Conservation (phyloP, 257 asterid species). For the Voacanga thouarsii region DNA sequence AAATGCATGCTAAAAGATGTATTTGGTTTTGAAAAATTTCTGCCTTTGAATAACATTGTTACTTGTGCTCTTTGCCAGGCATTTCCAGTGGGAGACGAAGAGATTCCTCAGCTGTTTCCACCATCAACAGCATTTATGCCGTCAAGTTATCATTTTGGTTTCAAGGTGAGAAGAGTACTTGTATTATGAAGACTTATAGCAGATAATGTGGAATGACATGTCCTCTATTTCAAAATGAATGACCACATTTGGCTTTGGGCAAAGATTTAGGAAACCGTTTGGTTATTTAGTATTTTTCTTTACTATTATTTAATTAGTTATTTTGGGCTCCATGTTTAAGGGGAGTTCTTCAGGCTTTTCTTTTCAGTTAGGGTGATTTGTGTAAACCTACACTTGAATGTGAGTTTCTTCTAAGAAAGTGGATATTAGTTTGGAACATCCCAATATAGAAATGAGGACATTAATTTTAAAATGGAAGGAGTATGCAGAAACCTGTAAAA, state of each 20-base stretch:
- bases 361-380: neutral
- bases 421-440: neutral
- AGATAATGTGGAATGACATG: neutral
- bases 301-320: neutral
- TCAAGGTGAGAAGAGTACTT: conserved; percentile 17
- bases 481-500: neutral
- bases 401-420: neutral
- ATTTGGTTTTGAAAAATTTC: neutral
- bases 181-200: neutral
- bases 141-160: conserved; percentile 14
- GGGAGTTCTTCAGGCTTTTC: neutral
- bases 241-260: neutral
- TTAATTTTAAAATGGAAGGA: neutral
- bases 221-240: neutral
- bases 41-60: neutral
- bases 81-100: conserved; percentile 3
- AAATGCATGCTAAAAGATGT: neutral
- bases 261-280: neutral
- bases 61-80: conserved; percentile 9
- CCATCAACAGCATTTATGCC: conserved; percentile 12
- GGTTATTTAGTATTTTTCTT: neutral
- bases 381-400: neutral
- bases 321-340: neutral
- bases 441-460: neutral
- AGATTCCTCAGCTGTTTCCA: conserved; percentile 6